Evolutionary conservation across 495 filamentous ascomycete species (phyloP).

Genomic region (Ascobolus immersus): DNA sequence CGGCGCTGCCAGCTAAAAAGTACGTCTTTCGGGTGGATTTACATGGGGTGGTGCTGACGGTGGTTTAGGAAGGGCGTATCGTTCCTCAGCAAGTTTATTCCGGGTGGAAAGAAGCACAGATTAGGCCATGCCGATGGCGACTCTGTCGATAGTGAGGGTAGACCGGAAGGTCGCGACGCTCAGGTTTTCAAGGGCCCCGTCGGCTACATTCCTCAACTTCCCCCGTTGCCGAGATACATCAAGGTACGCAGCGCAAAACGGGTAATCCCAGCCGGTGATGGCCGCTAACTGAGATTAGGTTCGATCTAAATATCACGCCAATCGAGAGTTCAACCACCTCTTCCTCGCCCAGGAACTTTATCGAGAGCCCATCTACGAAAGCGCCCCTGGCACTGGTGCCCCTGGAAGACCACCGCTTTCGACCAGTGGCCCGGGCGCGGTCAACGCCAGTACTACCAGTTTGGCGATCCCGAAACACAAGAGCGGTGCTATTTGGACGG

Average conservation of each 20-base stretch:
- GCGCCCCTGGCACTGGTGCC: neutral
- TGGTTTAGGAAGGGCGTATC: slow-evolving; percentile 51
- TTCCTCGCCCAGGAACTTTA: slow-evolving; percentile 79
- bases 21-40: slow-evolving; percentile 16
- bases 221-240: slow-evolving; percentile 76
- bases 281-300: slow-evolving; percentile 22
- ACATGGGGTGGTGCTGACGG: slow-evolving; percentile 13
- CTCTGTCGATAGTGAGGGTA: slow-evolving; percentile 41
- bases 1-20: slow-evolving; percentile 11
- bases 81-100: slow-evolving; percentile 76
- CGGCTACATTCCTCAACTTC: slow-evolving; percentile 68
- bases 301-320: slow-evolving; percentile 53
- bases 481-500: slow-evolving; percentile 58
- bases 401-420: slow-evolving; percentile 5
- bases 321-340: slow-evolving; percentile 55
- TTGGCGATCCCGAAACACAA: slow-evolving; percentile 7
- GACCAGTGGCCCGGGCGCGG: slow-evolving; percentile 10
- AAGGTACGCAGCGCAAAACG: slow-evolving; percentile 14
- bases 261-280: neutral
- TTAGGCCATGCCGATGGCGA: slow-evolving; percentile 31
- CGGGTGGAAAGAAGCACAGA: slow-evolving; percentile 37
- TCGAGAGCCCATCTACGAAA: slow-evolving; percentile 20
- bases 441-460: slow-evolving; percentile 1
- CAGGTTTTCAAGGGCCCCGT: slow-evolving; percentile 57
- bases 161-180: slow-evolving; percentile 57